phyloP scores from a whole-genome alignment of 2,329 filamentous ascomycete species.

The Diaporthe vaccinii region DNA sequence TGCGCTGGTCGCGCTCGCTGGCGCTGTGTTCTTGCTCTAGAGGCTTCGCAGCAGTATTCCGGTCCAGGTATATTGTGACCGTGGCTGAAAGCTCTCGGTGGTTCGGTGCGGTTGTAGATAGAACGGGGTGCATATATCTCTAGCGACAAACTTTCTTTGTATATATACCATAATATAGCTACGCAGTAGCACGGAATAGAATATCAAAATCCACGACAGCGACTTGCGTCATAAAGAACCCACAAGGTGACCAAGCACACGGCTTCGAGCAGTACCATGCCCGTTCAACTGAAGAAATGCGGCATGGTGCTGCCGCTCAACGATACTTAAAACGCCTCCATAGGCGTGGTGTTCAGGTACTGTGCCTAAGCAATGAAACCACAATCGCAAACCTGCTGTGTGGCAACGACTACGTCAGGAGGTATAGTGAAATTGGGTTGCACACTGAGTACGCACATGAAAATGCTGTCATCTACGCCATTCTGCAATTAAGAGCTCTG shows the following conservation, averaged over 20 bases:
- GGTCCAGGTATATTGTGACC: not conserved
- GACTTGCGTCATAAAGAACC: not conserved
- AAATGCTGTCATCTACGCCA: no score
- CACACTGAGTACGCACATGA: no score
- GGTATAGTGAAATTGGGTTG: no score
- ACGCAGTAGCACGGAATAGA: not conserved
- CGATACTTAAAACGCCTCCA: no score
- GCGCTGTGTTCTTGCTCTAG: slow-evolving; percentile 33
- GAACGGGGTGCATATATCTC: not conserved
- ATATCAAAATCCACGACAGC: not conserved
- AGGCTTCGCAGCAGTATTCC: not conserved
- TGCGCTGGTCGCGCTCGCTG: slow-evolving; percentile 38
- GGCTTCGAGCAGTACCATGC: no score
- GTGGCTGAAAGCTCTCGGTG: not conserved
- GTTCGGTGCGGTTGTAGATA: not conserved
- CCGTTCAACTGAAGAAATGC: no score
- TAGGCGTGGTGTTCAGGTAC: not conserved
- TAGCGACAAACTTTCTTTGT: slow-evolving; percentile 32
- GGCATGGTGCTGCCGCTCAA: no score
- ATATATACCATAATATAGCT: slow-evolving; percentile 26
- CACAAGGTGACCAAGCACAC: not conserved
- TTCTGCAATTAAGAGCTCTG: no score
- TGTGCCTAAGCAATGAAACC: not conserved
- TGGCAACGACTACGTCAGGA: no score
- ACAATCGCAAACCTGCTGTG: no score